phyloP scores from a whole-genome alignment of 73 alveolate genomes.

The Stentor roeselii region DNA sequence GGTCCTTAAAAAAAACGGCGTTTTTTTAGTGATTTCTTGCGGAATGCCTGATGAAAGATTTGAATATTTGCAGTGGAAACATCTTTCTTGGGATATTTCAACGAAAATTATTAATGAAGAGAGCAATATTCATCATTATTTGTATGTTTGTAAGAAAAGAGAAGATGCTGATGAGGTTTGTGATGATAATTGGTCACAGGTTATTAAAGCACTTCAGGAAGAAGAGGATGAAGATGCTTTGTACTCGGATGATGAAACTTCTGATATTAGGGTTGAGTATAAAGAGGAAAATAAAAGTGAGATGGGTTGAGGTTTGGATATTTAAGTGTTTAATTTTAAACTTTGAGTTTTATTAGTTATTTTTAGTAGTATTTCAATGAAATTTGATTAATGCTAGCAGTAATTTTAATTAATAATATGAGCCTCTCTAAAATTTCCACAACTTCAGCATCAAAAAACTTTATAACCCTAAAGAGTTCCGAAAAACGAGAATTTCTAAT shows the following conservation, averaged over 20 bases:
- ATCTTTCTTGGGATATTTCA: slow-evolving; percentile 60
- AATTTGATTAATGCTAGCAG: too few relatives aligned
- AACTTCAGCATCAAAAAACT: not conserved
- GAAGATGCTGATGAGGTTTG: slow-evolving; percentile 1
- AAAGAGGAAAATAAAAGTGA: not conserved
- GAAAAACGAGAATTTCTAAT: not conserved
- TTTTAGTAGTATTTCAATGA: too few relatives aligned
- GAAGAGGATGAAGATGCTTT: not conserved
- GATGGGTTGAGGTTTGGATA: too few relatives aligned
- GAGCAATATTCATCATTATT: not conserved
- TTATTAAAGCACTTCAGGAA: not conserved
- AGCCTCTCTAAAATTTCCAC: not conserved
- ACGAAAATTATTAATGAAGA: not conserved
- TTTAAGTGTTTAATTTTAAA: too few relatives aligned
- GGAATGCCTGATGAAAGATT: slow-evolving; percentile 89
- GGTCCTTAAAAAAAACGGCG: slow-evolving; percentile 90
- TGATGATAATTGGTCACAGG: not conserved
- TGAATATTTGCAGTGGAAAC: slow-evolving; percentile 72
- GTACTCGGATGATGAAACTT: not conserved
- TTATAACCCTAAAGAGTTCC: not conserved
- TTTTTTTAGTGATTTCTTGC: slow-evolving; percentile 83
- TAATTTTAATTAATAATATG: not conserved
- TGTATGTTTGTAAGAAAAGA: slow-evolving; percentile 14
- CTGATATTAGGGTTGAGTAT: not conserved
- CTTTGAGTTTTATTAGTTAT: too few relatives aligned